Evolutionary conservation across 176 grass and related monocot species (phyloP).

Genomic region (Oropetium thomaeum): DNA sequence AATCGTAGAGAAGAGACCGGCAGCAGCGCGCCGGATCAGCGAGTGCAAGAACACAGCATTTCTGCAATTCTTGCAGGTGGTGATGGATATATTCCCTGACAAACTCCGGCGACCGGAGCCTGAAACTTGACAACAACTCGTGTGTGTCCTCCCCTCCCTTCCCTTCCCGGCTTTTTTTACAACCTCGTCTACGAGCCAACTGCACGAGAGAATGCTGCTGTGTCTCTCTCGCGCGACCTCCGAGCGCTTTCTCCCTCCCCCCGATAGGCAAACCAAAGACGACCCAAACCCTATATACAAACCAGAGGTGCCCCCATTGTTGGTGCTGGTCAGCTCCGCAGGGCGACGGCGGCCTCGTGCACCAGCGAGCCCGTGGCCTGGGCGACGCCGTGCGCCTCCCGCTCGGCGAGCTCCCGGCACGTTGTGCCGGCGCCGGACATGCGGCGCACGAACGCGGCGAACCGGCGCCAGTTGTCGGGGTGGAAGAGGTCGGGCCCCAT

Average conservation of each 20-base stretch:
- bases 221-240: too few relatives aligned
- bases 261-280: neutral
- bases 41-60: constrained; percentile 21
- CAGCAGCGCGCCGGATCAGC: neutral
- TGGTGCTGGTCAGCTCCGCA: constrained; percentile 30
- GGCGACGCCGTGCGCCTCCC: constrained; percentile 42
- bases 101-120: neutral
- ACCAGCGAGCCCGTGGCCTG: constrained; percentile 54
- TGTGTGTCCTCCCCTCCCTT: constrained; percentile 7
- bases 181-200: neutral
- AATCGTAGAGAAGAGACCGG: neutral
- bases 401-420: constrained; percentile 36
- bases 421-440: constrained; percentile 34
- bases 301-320: neutral
- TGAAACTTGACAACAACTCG: constrained; percentile 22
- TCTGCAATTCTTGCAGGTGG: neutral
- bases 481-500: constrained; percentile 62
- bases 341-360: constrained; percentile 47
- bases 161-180: neutral
- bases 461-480: constrained; percentile 61
- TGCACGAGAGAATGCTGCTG: neutral
- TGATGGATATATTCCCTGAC: constrained; percentile 29
- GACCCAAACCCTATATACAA: neutral
- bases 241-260: neutral
- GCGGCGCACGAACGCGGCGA: constrained; percentile 60